phyloP scores from a whole-genome alignment of 352 stramenopile genomes.

The Phytophthora chlamydospora region DNA sequence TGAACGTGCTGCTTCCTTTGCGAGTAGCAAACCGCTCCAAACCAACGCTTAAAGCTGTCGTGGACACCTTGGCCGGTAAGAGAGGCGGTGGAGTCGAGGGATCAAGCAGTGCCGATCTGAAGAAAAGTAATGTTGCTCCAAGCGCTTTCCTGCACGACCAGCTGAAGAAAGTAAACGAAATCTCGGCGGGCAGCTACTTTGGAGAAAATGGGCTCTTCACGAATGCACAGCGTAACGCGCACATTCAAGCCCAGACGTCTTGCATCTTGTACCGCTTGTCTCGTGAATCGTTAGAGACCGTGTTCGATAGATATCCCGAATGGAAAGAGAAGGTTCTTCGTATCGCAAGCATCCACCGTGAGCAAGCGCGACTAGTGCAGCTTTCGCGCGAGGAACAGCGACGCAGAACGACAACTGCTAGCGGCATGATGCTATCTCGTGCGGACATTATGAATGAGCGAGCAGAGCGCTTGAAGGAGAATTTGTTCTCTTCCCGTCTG shows the following conservation, averaged over 20 bases:
- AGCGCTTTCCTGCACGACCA: conserved; percentile 2
- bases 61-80: too few species aligned
- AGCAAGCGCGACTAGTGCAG: conserved; percentile 45
- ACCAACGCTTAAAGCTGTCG: neutral
- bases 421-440: conserved; percentile 9
- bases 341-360: conserved; percentile 56
- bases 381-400: conserved; percentile 7
- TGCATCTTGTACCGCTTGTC: conserved; percentile 70
- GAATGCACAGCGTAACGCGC: conserved; percentile 49
- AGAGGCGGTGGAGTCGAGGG: too few species aligned
- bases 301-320: conserved; percentile 65
- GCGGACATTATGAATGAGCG: conserved; percentile 21
- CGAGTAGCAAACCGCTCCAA: conserved; percentile 12
- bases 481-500: neutral
- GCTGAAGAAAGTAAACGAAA: conserved; percentile 55
- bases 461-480: conserved; percentile 16
- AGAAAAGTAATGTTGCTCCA: too few species aligned
- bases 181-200: conserved; percentile 59
- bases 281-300: conserved; percentile 56
- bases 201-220: conserved; percentile 64
- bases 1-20: conserved; percentile 44
- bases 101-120: too few species aligned
- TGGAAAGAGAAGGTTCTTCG: conserved; percentile 70
- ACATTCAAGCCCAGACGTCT: conserved; percentile 51
- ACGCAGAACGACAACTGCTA: conserved; percentile 1